phyloP scores from a whole-genome alignment of 768 basidiomycete species.

The Obba rivulosa region DNA sequence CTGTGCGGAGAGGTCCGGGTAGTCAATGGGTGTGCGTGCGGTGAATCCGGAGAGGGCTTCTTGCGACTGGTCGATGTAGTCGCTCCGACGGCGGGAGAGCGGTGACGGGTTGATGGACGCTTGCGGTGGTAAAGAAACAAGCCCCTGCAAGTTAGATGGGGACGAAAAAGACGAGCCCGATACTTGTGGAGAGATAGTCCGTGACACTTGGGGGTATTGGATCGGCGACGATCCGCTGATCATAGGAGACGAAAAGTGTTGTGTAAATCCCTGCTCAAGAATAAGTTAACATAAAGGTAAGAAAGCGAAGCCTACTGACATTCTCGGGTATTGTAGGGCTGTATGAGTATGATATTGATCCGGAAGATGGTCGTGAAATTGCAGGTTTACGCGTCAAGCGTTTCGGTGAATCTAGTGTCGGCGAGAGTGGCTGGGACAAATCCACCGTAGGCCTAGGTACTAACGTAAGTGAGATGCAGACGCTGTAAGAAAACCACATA shows the following conservation, averaged over 20 bases:
- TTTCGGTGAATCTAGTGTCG: constrained; percentile 14
- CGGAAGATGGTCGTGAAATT: constrained; percentile 35
- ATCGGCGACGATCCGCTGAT: constrained; percentile 43
- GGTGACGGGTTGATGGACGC: constrained; percentile 81
- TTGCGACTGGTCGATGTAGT: constrained; percentile 76
- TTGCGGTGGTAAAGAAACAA: constrained; percentile 66
- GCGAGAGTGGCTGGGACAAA: constrained; percentile 7
- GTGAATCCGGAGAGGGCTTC: constrained; percentile 48
- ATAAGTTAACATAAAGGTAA: constrained; percentile 1
- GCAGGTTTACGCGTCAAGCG: constrained; percentile 35
- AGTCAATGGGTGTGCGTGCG: constrained; percentile 61
- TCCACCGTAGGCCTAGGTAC: constrained; percentile 7
- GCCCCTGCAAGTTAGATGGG: constrained; percentile 32
- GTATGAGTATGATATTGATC: constrained; percentile 31
- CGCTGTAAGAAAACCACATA: constrained; percentile 15
- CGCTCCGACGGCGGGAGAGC: constrained; percentile 65
- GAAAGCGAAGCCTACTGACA: constrained; percentile 29
- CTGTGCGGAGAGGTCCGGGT: constrained; percentile 65
- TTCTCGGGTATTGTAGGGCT: constrained; percentile 45
- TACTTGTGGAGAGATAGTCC: constrained; percentile 31
- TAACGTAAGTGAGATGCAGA: neutral
- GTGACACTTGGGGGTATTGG: constrained; percentile 47
- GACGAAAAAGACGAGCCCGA: constrained; percentile 39
- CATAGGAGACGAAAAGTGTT: constrained; percentile 31
- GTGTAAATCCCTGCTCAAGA: constrained; percentile 29